Evolutionary conservation across 2,329 filamentous ascomycete genomes (phyloP), one percentile per base, ranked within the genome.

Genomic region (Talaromyces sp.): DNA sequence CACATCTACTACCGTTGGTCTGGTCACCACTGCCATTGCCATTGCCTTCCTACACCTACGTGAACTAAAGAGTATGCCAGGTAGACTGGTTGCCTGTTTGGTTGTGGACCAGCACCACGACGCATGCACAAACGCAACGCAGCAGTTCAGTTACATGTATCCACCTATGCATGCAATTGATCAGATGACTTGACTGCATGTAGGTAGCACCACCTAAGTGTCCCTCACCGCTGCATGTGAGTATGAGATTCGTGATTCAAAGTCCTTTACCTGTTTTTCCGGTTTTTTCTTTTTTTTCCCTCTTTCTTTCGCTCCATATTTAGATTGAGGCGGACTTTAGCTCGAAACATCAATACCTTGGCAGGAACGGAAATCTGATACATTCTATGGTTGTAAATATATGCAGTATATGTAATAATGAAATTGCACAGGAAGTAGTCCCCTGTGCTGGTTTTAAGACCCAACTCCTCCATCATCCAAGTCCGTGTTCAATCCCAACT

Each of bases 211-310:
- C 39, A 21, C 39, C n/a, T 50, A 25, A 48, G 5, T 23, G 54
- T 54, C 37, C 37, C 18, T 61, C 48, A 61, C 59, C 46, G 59
- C 48, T 55, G 37, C 37, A n/a, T 61, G 28, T 33, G 18, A 25
- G 33, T 55, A 21, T 40, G 28, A 39, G 5, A 39, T 54, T 21
- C 6, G 11, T 54, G 25, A 31, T 28, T 28, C 46, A 50, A 21
- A 8, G 25, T 31, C n/a, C 28, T 25, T 18, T 28, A n/a, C n/a
- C n/a, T n/a, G n/a, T n/a, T n/a, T n/a, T n/a, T n/a, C n/a, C n/a
- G n/a, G n/a, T n/a, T n/a, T n/a, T n/a, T n/a, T n/a, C n/a, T n/a
- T n/a, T n/a, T n/a, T n/a, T n/a, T n/a, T n/a, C n/a, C n/a, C n/a
- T n/a, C n/a, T n/a, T n/a, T n/a, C n/a, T n/a, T 28, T 28, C 12